Base-by-base conservation (phyloP, 345 rosid species). In the Euphorbia peplus region DNA sequence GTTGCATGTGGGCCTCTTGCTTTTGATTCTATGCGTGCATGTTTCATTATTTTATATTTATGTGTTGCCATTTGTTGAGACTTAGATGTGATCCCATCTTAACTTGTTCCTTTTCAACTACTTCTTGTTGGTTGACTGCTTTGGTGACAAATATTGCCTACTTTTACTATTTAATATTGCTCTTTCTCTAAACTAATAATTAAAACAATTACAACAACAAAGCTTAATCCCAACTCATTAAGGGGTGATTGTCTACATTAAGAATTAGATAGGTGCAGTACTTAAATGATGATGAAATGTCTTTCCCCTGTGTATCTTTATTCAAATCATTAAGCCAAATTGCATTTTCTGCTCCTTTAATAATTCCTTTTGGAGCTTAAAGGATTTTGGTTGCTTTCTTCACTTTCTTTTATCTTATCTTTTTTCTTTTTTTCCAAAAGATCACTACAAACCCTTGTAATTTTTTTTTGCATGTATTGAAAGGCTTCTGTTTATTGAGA, bases 71-170 rank as follows among this genome's bases (percentile, higher is more conserved):
- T 54, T 70, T 30, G 70, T 37, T 68, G 66, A 71, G 72, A 48
- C 76, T 76, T 68, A 48, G 83, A 78, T 73, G 60, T 51, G 71
- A 63, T 64, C 58, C 60, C 68, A 68, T 26, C 68, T 46, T 75
- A 59, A 59, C 73, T 70, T 63, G 46, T 54, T 66, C 53, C 42
- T 28, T 67, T 57, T 64, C 67, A 70, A 53, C 58, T 67, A 62
- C 62, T 35, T 63, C 59, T 16, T 52, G 71, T 80, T 76, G 71
- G 83, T 55, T 80, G 70, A 67, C 65, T 76, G 55, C 55, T 54
- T 72, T 72, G 74, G 77, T 62, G 63, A 24, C 63, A 63, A 63
- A 32, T 42, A 32, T 11, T 18, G 55, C 26, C n/a, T 32, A 9
- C 11, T n/a, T 4, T 10, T 37, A 53, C 10, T 51, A 25, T 46